Percentiles rank a stretch among this genome's conserved stretches.
Evolutionary conservation across 2,329 filamentous ascomycete species (phyloP).

Genomic region (Pseudogymnoascus sp.): DNA sequence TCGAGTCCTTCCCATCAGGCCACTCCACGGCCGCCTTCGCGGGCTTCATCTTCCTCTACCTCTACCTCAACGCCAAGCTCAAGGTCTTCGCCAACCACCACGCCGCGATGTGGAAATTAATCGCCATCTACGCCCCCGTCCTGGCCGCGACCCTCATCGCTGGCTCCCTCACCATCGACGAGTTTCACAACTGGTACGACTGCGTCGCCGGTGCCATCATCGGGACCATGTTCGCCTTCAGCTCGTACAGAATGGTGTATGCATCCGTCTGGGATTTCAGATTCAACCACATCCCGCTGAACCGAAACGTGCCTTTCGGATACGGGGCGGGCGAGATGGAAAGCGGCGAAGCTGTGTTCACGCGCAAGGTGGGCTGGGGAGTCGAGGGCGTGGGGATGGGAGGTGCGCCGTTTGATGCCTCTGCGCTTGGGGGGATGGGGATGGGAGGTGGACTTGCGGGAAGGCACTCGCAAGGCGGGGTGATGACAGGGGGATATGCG

Average conservation of each 20-base stretch:
- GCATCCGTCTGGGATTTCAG: conserved; percentile 64
- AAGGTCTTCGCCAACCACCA: conserved; percentile 70
- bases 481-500: not conserved
- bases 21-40: conserved; percentile 69
- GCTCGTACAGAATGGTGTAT: conserved; percentile 60
- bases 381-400: conserved; percentile 29
- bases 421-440: not conserved
- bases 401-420: conserved; percentile 9
- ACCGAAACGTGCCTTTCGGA: conserved; percentile 48
- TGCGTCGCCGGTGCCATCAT: conserved; percentile 60
- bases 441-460: not conserved
- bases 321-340: conserved; percentile 41
- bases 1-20: conserved; percentile 67
- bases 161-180: conserved; percentile 64
- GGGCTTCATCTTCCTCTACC: conserved; percentile 61
- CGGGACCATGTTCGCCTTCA: conserved; percentile 59
- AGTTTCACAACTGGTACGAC: conserved; percentile 73
- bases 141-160: conserved; percentile 63
- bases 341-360: conserved; percentile 50
- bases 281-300: conserved; percentile 59
- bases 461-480: not conserved
- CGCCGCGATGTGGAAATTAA: conserved; percentile 66
- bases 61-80: conserved; percentile 74
- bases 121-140: conserved; percentile 57
- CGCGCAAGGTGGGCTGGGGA: conserved; percentile 56